Evolutionary conservation across 768 basidiomycete species (phyloP).

Genomic region (Lepiota venenata): DNA sequence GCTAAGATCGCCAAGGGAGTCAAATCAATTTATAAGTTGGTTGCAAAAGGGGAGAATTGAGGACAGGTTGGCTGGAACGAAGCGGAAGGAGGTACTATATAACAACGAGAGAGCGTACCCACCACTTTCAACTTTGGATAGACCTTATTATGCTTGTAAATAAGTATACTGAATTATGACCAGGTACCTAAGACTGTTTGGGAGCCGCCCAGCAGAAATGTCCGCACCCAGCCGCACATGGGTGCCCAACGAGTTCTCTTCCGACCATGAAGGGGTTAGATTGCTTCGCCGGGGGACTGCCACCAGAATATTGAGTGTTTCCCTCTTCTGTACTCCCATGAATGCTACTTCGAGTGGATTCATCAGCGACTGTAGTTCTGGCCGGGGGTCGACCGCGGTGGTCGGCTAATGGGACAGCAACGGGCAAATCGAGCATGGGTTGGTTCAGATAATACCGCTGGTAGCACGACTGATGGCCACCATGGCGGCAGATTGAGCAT

Average conservation of each 20-base stretch:
- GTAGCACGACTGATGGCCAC: constrained; percentile 81
- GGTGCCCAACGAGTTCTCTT: constrained; percentile 46
- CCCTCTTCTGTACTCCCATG: too few relatives aligned
- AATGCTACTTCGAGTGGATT: background rate
- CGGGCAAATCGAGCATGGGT: constrained; percentile 49
- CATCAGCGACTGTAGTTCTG: background rate
- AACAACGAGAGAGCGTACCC: too few relatives aligned
- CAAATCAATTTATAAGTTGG: too few relatives aligned
- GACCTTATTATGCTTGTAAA: too few relatives aligned
- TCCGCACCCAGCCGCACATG: constrained; percentile 79
- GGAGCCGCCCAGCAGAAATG: constrained; percentile 71
- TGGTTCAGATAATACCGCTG: constrained; percentile 59
- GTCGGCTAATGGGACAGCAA: constrained; percentile 14
- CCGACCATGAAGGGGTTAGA: background rate
- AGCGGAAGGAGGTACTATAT: too few relatives aligned
- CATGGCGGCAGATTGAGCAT: constrained; percentile 75
- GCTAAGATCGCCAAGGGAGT: too few relatives aligned
- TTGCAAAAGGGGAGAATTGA: too few relatives aligned
- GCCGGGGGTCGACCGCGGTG: constrained; percentile 4
- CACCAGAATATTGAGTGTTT: background rate
- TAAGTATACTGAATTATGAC: too few relatives aligned
- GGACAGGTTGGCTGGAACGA: too few relatives aligned
- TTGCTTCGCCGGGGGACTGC: constrained; percentile 14
- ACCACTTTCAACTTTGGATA: too few relatives aligned
- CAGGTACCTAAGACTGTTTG: background rate